These are phyloP conservation scores for Aureobasidium sp. DNA, from an alignment of 2,329 filamentous ascomycete species.

Conservation along the genomic window DNA sequence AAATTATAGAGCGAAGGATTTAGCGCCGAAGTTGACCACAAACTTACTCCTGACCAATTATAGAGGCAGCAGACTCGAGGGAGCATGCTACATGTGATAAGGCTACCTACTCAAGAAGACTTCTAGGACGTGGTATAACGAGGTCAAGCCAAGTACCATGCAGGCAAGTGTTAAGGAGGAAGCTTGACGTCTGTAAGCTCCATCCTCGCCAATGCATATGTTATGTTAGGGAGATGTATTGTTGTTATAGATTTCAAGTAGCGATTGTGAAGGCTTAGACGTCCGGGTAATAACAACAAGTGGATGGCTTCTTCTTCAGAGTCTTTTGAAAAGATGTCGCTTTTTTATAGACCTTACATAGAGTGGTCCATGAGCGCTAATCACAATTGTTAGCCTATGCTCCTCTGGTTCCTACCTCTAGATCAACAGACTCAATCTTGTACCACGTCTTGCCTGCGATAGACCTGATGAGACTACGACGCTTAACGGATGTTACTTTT, in stretches of 20 bases:
- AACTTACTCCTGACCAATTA: background rate
- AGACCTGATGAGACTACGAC: background rate
- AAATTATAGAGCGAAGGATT: background rate
- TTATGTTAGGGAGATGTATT: background rate
- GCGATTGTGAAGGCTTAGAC: too few species aligned
- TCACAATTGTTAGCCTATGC: conserved; percentile 23
- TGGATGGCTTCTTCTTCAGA: background rate
- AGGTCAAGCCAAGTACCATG: too few species aligned
- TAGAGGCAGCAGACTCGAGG: too few species aligned
- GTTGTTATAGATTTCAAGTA: background rate
- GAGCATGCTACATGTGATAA: too few species aligned
- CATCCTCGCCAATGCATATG: too few species aligned
- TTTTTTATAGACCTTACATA: conserved; percentile 20
- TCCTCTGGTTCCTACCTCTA: conserved; percentile 21
- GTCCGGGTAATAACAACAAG: background rate
- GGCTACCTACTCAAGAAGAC: too few species aligned
- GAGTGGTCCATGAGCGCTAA: conserved; percentile 23
- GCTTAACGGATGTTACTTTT: too few species aligned
- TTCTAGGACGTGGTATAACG: too few species aligned
- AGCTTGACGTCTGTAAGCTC: too few species aligned
- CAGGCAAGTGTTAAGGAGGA: too few species aligned
- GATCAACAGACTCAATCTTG: conserved; percentile 16
- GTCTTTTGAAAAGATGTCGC: conserved; percentile 16
- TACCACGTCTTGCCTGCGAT: conserved; percentile 23
- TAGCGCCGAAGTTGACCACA: background rate